Evolutionary conservation across 345 rosid genomes (phyloP).

Genomic region (Lepidium aucheri): DNA sequence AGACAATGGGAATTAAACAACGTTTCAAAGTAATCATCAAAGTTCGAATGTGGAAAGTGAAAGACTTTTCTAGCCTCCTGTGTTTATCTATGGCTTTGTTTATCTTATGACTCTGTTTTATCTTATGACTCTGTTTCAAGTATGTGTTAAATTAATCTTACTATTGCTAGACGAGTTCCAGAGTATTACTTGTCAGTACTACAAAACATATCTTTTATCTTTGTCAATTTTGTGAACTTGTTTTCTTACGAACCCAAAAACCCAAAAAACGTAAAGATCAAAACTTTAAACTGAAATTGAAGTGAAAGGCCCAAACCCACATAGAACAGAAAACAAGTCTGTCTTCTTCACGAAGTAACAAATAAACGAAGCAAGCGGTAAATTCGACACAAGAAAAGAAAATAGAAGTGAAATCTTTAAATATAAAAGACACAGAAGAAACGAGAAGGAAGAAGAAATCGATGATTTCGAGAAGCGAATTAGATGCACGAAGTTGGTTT

Average conservation of each 20-base stretch:
- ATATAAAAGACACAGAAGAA: background rate
- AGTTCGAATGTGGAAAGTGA: background rate
- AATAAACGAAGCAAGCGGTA: constrained; percentile 8
- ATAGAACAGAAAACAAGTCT: background rate
- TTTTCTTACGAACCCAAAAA: background rate
- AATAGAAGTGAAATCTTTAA: background rate
- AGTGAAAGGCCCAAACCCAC: constrained; percentile 21
- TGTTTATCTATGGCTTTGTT: no score
- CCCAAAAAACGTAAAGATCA: background rate
- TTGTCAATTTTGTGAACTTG: no score
- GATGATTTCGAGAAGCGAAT: constrained; percentile 23
- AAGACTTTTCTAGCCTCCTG: background rate
- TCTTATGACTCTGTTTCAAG: no score
- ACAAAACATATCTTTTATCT: no score
- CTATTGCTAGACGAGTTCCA: no score
- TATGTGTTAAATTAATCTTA: no score
- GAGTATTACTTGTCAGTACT: no score
- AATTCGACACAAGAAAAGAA: background rate
- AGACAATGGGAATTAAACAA: background rate
- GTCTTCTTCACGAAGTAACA: constrained; percentile 21
- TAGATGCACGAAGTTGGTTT: constrained; percentile 75
- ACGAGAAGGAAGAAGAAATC: constrained; percentile 2
- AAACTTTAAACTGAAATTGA: background rate
- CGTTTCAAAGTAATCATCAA: background rate
- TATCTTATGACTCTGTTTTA: no score